Evolutionary conservation across 306 rosid genomes (phyloP).

Genomic region (Sicyos edulis): DNA sequence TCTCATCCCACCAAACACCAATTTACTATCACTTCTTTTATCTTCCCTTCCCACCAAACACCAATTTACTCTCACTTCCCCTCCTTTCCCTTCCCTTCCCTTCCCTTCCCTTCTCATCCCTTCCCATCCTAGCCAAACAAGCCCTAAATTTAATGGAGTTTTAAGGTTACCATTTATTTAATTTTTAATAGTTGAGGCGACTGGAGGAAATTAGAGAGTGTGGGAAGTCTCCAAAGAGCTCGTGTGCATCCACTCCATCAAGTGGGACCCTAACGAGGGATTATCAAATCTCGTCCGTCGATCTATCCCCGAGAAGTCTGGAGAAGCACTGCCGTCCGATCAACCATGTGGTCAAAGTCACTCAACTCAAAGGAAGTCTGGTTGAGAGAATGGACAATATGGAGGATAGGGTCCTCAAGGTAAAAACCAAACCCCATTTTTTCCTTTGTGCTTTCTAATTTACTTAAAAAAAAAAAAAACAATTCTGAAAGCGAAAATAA

Average conservation of each 20-base stretch:
- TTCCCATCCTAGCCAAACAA: too few relatives aligned
- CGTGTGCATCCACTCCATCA: conserved; percentile 28
- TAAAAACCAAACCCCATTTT: background rate
- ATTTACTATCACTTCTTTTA: too few relatives aligned
- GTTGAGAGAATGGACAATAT: conserved; percentile 57
- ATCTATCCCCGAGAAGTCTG: conserved; percentile 56
- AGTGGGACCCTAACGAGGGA: conserved; percentile 42
- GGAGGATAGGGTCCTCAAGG: conserved; percentile 73
- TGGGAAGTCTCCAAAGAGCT: conserved; percentile 28
- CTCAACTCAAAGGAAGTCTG: conserved; percentile 58
- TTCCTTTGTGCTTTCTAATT: background rate
- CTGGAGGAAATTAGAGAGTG: conserved; percentile 39
- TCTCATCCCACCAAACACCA: too few relatives aligned
- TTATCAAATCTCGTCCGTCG: conserved; percentile 26
- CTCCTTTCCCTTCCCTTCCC: too few relatives aligned
- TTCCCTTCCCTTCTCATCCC: too few relatives aligned
- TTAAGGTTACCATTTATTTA: too few relatives aligned
- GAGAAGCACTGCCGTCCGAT: conserved; percentile 93
- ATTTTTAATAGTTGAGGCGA: conserved; percentile 27
- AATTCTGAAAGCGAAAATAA: too few relatives aligned
- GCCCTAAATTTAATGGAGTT: too few relatives aligned
- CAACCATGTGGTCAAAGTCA: conserved; percentile 45
- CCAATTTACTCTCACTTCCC: too few relatives aligned
- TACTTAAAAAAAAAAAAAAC: background rate
- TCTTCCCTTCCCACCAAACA: too few relatives aligned